Conservation (phyloP, 805 yeast genomes). For the Tetrapisispora namnaoensis region DNA sequence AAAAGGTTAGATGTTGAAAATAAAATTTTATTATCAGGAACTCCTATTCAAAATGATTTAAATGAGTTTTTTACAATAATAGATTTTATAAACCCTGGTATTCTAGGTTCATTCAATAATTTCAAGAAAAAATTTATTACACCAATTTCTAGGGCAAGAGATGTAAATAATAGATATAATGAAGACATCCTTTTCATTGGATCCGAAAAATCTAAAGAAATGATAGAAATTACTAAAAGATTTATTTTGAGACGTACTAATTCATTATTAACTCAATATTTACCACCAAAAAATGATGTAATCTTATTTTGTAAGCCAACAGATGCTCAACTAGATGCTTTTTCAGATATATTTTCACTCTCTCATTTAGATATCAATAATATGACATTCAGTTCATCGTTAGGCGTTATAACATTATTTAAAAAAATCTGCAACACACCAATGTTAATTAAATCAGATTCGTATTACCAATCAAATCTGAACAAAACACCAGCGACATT, state of each 20-base stretch:
- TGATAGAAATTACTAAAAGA: slow-evolving; percentile 51
- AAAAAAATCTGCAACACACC: slow-evolving; percentile 84
- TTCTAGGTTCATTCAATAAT: slow-evolving; percentile 51
- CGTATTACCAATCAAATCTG: slow-evolving; percentile 14
- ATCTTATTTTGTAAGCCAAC: slow-evolving; percentile 76
- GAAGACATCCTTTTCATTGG: slow-evolving; percentile 45
- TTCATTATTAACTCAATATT: slow-evolving; percentile 42
- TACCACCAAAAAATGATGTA: slow-evolving; percentile 68
- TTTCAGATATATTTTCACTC: slow-evolving; percentile 37
- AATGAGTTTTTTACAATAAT: slow-evolving; percentile 71
- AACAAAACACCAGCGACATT: slow-evolving; percentile 4
- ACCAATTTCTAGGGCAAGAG: slow-evolving; percentile 70
- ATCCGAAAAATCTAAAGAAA: slow-evolving; percentile 47
- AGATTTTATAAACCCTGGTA: slow-evolving; percentile 77
- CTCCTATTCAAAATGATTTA: slow-evolving; percentile 90
- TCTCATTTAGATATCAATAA: slow-evolving; percentile 22
- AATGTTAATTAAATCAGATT: slow-evolving; percentile 44
- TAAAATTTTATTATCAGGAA: slow-evolving; percentile 69
- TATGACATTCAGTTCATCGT: slow-evolving; percentile 34
- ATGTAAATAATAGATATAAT: slow-evolving; percentile 45
- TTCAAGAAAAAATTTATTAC: slow-evolving; percentile 54
- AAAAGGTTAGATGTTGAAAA: slow-evolving; percentile 43
- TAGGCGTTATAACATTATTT: slow-evolving; percentile 62
- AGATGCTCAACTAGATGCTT: slow-evolving; percentile 43
- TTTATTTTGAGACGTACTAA: slow-evolving; percentile 71